Evolutionary conservation across 2,329 filamentous ascomycete genomes (phyloP), one percentile per base, ranked within the genome.

Genomic region (Pseudocercospora macadamiae): DNA sequence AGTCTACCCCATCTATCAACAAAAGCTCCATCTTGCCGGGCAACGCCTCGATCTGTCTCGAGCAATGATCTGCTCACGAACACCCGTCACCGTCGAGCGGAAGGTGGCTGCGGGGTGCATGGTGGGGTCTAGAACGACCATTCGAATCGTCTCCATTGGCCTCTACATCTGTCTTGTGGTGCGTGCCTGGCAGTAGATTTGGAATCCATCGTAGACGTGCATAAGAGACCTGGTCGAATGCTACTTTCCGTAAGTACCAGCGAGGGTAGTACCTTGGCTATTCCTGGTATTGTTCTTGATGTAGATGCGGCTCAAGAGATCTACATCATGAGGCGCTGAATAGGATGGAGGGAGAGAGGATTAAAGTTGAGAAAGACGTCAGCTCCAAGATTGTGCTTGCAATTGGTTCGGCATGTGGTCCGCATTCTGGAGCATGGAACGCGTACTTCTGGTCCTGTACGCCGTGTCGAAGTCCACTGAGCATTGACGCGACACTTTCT

Each of bases 11-110:
- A 51, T 62, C 36, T 44, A 19, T 53, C 52, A 45, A 26, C 12
- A 12, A 57, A 60, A 64, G 55, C 55, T 66, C 64, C 64, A 59
- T 66, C 39, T 64, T 53, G 62, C 64, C 64, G 64, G 55, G 42
- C 34, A 25, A 32, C 48, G 57, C 48, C 59, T 62, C 57, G 57
- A 62, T 34, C 62, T 30, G 34, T 59, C 57, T 52, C 25, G 23
- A 48, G 37, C 47, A 45, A 48, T 37, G 63, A 57, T 64, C 60
- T 55, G 45, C 60, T 32, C 19, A 19, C 19, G 25, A 30, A 19
- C 42, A 47, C 26, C 49, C 23, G 30, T 26, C 45, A 16, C 37
- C 51, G 39, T 44, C 16, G 56, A 39, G 47, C 37, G 30, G n/a
- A 45, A 23, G 54, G 28, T 54, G 51, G 44, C 55, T 64, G 62